Evolutionary conservation across 805 yeast genomes (phyloP), one percentile per base, ranked within the genome.

Genomic region (Candida alai): DNA sequence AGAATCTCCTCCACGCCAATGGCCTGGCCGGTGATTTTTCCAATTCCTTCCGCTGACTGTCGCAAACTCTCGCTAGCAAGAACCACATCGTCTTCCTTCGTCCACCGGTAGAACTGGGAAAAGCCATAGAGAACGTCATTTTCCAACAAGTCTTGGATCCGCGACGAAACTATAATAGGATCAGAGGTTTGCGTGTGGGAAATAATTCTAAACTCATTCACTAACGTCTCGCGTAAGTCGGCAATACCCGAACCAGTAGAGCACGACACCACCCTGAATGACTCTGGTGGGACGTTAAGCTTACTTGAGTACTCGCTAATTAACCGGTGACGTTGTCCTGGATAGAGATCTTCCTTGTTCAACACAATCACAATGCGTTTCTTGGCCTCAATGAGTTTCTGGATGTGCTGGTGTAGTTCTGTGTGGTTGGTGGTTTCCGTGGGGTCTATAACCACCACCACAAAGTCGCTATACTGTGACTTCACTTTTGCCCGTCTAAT

Each of bases 1-100:
- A 93, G 63, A 1, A 93, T 78, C 51, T 93, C 97, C 47, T 93
- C 97, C 0, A 89, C 71, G 0, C 95, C 95, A 10, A 90, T 77
- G 0, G 86, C 74, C 24, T 84, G 84, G 1, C 97, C 98, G 0
- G 97, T 89, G 17, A 93, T 84, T 49, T 80, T 84, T 0, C 97
- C 97, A 24, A 93, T 83, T 0, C 96, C 96, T 10, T 82, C 87
- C 13, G 82, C 78, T 1, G 96, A 78, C 32, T 72, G 72, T 31
- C 73, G 72, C 24, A 93, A 64, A 36, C 83, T 80, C 40, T 90
- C 96, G 1, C 85, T 65, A 0, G 95, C 95, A 24, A 87, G 54
- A 0, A 86, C 90, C 2, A 87, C 76, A 45, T 89, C 97, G 26
- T 75, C 75, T 12, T 65, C 56, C 3, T 68, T 60, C 34, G 66